Evolutionary conservation across 2,329 filamentous ascomycete species (phyloP), one percentile per base, ranked within the genome.

Genomic region (Verticillium nubilum): DNA sequence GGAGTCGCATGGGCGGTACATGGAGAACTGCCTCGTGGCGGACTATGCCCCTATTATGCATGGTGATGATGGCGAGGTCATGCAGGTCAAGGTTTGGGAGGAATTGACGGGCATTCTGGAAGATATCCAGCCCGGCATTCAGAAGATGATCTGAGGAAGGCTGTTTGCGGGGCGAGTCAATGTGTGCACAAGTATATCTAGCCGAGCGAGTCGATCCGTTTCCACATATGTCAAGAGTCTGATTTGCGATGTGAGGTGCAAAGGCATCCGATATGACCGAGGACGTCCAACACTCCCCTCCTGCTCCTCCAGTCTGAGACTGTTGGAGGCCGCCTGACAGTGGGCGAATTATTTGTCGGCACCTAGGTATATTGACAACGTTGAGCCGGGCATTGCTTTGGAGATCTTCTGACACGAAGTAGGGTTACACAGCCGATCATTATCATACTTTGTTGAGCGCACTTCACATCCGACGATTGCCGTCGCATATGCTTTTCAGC

Each of bases 101-200:
- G 78, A 83, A 68, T 62, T 82, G 63, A 54, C 76, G 61, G 72
- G 64, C 12, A 68, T 77, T 23, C 58, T 82, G 29, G 77, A 81
- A 56, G 69, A 57, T 3, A 71, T 81, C 31, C 71, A 78, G 61
- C 74, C 76, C 0, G 75, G 74, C 0, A 65, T 79, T 15, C 67
- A 63, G 7, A 63, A 65, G 28, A 73, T 72, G 17, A 64, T 76
- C 12, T 76, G 62, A 65, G 33, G 27, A 28, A 10, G 17, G 26
- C 5, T n/a, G 25, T 53, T 53, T 28, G 5, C n/a, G 12, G 28
- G 12, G 26, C 6, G 25, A 29, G 12, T 27, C 25, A 4, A 17
- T 53, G 19, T 37, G 35, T 37, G 35, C 17, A 37, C 35, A 3
- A 50, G 42, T 50, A 50, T 50, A 23, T 19, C 10, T 26, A 23